Percentiles rank a stretch among this genome's conserved stretches.
phyloP scores from a whole-genome alignment of 2,329 filamentous ascomycete species.

The Cladorrhinum sp. region DNA sequence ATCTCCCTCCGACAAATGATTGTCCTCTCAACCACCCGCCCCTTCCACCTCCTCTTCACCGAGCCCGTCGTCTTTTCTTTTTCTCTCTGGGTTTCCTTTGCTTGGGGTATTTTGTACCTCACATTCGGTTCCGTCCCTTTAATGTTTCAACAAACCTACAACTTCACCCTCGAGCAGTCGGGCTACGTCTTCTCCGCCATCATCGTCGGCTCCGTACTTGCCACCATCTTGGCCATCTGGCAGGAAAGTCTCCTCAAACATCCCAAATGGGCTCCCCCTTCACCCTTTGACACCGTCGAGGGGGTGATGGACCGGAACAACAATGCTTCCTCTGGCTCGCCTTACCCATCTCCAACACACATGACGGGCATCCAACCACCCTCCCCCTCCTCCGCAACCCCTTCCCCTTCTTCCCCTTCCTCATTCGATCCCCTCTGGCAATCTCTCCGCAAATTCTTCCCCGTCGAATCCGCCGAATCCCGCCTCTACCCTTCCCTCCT shows the following conservation, averaged over 20 bases:
- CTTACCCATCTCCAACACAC: not conserved
- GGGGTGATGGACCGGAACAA: too few species aligned
- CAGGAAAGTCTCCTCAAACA: slow-evolving; percentile 65
- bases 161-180: slow-evolving; percentile 64
- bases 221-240: slow-evolving; percentile 66
- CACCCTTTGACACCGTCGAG: slow-evolving; percentile 30
- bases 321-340: too few species aligned
- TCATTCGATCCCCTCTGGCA: slow-evolving; percentile 45
- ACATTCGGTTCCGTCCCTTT: slow-evolving; percentile 79
- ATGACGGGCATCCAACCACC: not conserved
- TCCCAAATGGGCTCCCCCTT: slow-evolving; percentile 34
- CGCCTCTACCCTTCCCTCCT: slow-evolving; percentile 82
- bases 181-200: slow-evolving; percentile 74
- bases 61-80: slow-evolving; percentile 83
- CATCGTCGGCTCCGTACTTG: slow-evolving; percentile 62
- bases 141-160: slow-evolving; percentile 66
- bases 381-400: slow-evolving; percentile 11
- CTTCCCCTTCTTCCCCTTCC: slow-evolving; percentile 41
- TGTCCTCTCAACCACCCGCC: slow-evolving; percentile 68
- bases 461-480: too few species aligned
- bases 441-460: too few species aligned
- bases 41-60: slow-evolving; percentile 73
- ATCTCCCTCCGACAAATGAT: slow-evolving; percentile 68
- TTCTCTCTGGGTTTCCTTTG: slow-evolving; percentile 84
- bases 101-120: slow-evolving; percentile 85